Evolutionary conservation across 768 basidiomycete genomes (phyloP).

Genomic region (Strobilomyces echinocephalus): DNA sequence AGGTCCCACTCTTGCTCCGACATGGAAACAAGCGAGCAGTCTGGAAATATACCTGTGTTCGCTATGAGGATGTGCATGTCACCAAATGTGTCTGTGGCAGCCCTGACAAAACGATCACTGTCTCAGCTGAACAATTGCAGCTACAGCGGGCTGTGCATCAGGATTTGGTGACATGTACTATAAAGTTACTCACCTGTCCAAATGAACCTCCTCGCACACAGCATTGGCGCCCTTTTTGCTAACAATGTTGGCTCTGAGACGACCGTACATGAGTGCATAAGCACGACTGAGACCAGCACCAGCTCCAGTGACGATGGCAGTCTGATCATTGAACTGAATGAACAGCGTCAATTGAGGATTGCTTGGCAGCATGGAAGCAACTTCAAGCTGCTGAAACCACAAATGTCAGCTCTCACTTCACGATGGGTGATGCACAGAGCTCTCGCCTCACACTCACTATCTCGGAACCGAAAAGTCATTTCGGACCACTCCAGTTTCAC

Average conservation of each 20-base stretch:
- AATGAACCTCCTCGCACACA: constrained; percentile 90
- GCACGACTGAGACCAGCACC: constrained; percentile 91
- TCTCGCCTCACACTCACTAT: constrained; percentile 52
- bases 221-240: constrained; percentile 76
- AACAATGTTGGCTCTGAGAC: constrained; percentile 93
- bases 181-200: constrained; percentile 49
- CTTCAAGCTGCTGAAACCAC: constrained; percentile 46
- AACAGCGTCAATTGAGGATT: constrained; percentile 67
- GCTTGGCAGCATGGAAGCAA: constrained; percentile 54
- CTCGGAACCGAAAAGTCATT: constrained; percentile 74
- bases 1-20: constrained; percentile 91
- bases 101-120: constrained; percentile 83
- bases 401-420: not conserved
- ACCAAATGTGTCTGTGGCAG: constrained; percentile 83
- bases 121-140: constrained; percentile 91
- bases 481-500: constrained; percentile 82
- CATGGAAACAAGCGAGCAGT: constrained; percentile 90
- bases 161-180: not conserved
- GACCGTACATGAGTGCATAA: constrained; percentile 88
- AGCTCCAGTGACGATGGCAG: constrained; percentile 90
- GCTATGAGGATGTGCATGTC: constrained; percentile 82
- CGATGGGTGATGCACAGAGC: constrained; percentile 35
- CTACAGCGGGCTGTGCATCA: constrained; percentile 34
- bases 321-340: constrained; percentile 84
- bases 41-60: constrained; percentile 91